phyloP scores from a whole-genome alignment of 176 grass and related monocot species.

The Thalia dealbata region DNA sequence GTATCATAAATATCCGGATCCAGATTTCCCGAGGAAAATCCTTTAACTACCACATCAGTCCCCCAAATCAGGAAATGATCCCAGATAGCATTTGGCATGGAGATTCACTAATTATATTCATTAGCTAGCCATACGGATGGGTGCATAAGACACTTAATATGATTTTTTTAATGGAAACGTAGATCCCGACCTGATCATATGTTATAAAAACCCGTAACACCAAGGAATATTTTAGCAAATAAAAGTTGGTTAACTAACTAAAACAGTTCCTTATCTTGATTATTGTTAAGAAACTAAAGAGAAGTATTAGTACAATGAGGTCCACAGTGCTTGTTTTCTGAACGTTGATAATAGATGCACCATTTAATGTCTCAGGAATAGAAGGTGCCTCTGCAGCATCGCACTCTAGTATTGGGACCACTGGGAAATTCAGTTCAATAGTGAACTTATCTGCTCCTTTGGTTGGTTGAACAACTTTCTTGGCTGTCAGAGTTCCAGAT shows the following conservation, averaged over 20 bases:
- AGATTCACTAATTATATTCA: no score
- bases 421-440: constrained; percentile 61
- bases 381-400: constrained; percentile 23
- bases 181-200: no score
- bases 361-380: constrained; percentile 55
- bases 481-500: constrained; percentile 51
- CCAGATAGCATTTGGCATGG: no score
- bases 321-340: constrained; percentile 34
- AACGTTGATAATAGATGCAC: constrained; percentile 35
- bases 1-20: no score
- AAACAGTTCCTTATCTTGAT: not conserved
- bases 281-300: not conserved
- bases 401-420: constrained; percentile 31
- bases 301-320: constrained; percentile 36
- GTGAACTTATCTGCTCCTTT: constrained; percentile 30
- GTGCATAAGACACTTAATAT: no score
- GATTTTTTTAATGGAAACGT: no score
- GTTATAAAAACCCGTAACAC: no score
- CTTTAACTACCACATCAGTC: no score
- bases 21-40: no score
- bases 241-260: not conserved
- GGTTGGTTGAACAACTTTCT: constrained; percentile 17
- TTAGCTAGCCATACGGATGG: no score
- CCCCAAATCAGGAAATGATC: no score
- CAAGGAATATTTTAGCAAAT: no score